Base-by-base conservation (phyloP, 345 rosid species). In the Citrus medica region DNA sequence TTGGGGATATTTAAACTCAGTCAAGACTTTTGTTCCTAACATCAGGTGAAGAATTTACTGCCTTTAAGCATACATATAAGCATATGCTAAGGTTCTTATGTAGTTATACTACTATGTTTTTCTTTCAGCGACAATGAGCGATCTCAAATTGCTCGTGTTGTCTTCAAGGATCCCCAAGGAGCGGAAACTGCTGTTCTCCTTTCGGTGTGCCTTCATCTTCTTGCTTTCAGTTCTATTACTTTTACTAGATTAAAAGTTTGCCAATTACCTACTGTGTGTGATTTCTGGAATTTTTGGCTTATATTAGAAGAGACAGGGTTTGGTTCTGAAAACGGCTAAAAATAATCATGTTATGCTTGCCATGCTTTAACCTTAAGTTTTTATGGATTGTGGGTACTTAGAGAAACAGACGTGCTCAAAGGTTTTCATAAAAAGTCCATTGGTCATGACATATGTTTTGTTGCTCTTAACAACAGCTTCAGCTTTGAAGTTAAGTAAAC, bases 171-270 rank as follows among this genome's bases (percentile, higher is more conserved):
- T 85, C 22, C 89, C 24, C 94, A 93, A 82, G 98, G 98, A 72
- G 95, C 97, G 56, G 94, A 92, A 71, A 95, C 98, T 78, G 98
- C 98, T 4, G 86, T 89, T 85, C 97, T 93, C 78, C 94, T 95
- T 82, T 89, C 98, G 28, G 98, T 95, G 73, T 33, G 85, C 82
- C 64, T 60, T 40, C 46, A 37, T 56, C 69, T 68, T 46, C 37
- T 24, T 48, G 67, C 60, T 69, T 24, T 14, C 7, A 21, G 22
- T 74, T 65, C 8, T 35, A 22, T 16, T 42, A 9, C 70, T 25
- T 64, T 69, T 25, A 10, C 9, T 76, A 33, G 46, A 58, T n/a
- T 70, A 28, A 70, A 2, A 25, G 28, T 38, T 28, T n/a, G 19
- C 40, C 25, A n/a, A 53, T 63, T 22, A 9, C 37, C 7, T 5